These are phyloP conservation scores for Ogataea allantospora DNA, from an alignment of 805 yeast species.

Conservation along the genomic window DNA sequence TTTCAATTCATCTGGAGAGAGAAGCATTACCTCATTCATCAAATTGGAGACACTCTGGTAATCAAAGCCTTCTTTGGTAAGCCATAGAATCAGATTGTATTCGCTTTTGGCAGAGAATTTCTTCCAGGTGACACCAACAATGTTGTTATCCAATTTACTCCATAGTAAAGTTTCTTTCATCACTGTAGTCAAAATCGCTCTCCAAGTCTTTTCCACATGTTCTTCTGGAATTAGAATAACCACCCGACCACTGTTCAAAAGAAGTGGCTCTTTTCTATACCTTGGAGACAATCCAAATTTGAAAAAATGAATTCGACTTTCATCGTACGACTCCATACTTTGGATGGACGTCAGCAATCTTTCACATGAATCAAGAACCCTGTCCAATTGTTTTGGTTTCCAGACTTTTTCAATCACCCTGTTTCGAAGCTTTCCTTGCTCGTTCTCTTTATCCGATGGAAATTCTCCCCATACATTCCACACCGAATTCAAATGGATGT, in stretches of 20 bases:
- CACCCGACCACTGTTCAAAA: constrained; percentile 17
- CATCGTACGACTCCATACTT: constrained; percentile 3
- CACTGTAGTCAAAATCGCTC: constrained; percentile 13
- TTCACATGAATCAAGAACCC: constrained; percentile 10
- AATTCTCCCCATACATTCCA: constrained; percentile 25
- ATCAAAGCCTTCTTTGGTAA: constrained; percentile 18
- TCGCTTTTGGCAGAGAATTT: constrained; percentile 11
- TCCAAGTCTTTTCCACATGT: constrained; percentile 15
- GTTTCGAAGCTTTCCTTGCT: constrained; percentile 9
- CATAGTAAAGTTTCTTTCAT: constrained; percentile 20
- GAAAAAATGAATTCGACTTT: constrained; percentile 17
- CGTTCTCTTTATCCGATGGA: constrained; percentile 3
- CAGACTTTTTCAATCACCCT: constrained; percentile 22
- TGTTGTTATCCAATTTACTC: constrained; percentile 19
- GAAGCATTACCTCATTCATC: constrained; percentile 19
- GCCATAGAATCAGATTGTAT: constrained; percentile 17
- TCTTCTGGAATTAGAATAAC: constrained; percentile 19
- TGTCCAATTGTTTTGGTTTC: constrained; percentile 20
- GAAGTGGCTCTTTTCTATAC: constrained; percentile 19
- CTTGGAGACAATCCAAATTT: constrained; percentile 23
- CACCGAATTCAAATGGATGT: constrained; percentile 15
- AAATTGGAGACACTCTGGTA: constrained; percentile 12
- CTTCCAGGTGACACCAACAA: constrained; percentile 23
- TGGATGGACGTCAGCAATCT: constrained; percentile 6
- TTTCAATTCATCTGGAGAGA: constrained; percentile 17